Evolutionary conservation across 2,329 filamentous ascomycete genomes (phyloP).

Genomic region (Phoma sp.): DNA sequence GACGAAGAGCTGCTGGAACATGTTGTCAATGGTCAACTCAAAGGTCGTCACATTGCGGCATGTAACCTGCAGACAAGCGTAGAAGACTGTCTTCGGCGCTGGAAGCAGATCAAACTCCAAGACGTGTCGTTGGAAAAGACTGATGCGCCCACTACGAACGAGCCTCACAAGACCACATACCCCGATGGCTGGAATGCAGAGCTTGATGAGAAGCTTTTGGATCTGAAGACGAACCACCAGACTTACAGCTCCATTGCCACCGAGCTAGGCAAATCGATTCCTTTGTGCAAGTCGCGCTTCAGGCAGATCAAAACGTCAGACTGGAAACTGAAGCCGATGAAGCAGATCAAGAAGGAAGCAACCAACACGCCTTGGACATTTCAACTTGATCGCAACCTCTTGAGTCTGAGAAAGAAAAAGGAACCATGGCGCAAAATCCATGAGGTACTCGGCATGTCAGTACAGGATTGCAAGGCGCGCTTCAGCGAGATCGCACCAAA

Average conservation of each 20-base stretch:
- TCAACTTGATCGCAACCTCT: too few species aligned
- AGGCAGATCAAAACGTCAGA: neutral
- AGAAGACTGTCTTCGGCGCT: neutral
- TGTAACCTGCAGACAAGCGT: neutral
- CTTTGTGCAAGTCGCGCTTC: neutral
- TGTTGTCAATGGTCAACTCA: neutral
- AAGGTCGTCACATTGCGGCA: neutral
- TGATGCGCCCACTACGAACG: too few species aligned
- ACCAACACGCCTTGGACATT: neutral
- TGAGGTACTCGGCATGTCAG: too few species aligned
- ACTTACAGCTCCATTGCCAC: neutral
- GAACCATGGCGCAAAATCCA: too few species aligned
- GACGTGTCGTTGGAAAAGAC: neutral
- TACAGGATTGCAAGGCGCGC: too few species aligned
- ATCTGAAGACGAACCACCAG: neutral
- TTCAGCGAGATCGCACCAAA: too few species aligned
- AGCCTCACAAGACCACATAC: too few species aligned
- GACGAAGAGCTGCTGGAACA: neutral
- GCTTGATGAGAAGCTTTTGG: neutral
- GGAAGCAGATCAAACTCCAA: neutral
- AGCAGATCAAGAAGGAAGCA: neutral
- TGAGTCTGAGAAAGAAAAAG: too few species aligned
- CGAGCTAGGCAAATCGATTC: neutral
- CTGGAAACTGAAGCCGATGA: neutral
- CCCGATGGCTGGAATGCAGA: neutral